Evolutionary conservation across 164 flowering plant genomes (phyloP), one percentile per base, ranked within the genome.

Genomic region (Tetrastigma voinierianum): DNA sequence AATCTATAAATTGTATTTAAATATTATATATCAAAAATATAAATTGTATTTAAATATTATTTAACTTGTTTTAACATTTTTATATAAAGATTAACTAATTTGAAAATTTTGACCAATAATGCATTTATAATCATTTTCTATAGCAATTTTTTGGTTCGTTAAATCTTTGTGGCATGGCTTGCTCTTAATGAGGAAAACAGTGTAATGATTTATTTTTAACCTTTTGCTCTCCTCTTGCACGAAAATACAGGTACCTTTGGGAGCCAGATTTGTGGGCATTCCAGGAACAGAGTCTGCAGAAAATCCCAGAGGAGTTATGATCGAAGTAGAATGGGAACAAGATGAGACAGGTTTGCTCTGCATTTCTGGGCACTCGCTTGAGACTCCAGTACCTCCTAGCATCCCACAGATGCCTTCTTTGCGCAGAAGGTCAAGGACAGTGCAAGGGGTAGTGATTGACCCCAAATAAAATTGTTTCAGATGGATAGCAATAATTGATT

Each of bases 301-400:
- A 59, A 82, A 85, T 67, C 91, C 94, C 7, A 80, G 81, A 49
- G 97, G 97, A 20, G 16, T 80, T 11, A 91, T 93, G 98, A 93
- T 93, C 45, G 91, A 90, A 76, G 95, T 91, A 4, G 81, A 81
- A 68, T 93, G 98, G 98, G 84, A 85, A 46, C 96, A 88, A 76
- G 96, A 91, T 77, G 94, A 87, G 58, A 45, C 87, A 0, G 97
- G 96, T 7, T n/a, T 73, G 2, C 88, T 91, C 66, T 88, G 91
- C 83, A 86, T 95, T 62, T 82, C 97, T 0, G 97, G 97, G 44
- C 84, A 89, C 75, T 92, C 97, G 1, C 17, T 74, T 20, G 91
- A 90, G 77, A 74, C 66, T 17, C 93, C 92, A 8, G 61, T 89
- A 23, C 97, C 96, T 16, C 77, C 71, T 4, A 64, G 71, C 69